Conservation (phyloP, 148 eudicot genomes). For the Chenopodium suecicum region DNA sequence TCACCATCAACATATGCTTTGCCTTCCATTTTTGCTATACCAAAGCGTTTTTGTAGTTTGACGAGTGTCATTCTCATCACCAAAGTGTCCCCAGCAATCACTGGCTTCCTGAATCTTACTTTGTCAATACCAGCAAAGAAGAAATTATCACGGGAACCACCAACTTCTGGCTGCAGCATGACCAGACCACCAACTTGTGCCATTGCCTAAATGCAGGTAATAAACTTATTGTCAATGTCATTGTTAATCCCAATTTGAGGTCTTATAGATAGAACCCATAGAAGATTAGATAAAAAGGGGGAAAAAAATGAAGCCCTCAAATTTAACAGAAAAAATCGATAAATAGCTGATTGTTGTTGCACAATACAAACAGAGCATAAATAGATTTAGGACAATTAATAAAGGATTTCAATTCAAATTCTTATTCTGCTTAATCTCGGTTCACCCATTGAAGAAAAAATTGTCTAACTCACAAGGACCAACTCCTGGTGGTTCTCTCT, state of each 20-base stretch:
- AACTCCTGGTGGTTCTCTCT: not conserved
- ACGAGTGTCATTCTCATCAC: conserved; percentile 84
- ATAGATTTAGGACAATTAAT: not conserved
- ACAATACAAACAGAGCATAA: not conserved
- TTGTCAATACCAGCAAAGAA: conserved; percentile 95
- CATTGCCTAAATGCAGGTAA: conserved; percentile 62
- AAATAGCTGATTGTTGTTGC: not conserved
- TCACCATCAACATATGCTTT: conserved; percentile 93
- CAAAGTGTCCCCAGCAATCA: conserved; percentile 86
- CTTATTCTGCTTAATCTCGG: not conserved
- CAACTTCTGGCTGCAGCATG: conserved; percentile 93
- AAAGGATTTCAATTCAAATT: not conserved
- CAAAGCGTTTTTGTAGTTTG: conserved; percentile 89
- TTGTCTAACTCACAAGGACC: not conserved
- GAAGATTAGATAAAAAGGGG: not conserved
- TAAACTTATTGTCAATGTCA: not conserved
- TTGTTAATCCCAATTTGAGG: not conserved
- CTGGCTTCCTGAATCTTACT: conserved; percentile 94
- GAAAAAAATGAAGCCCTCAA: not conserved
- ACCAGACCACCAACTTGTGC: conserved; percentile 94
- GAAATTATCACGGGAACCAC: conserved; percentile 76
- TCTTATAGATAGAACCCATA: not conserved
- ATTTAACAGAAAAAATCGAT: not conserved
- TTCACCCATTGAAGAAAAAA: not conserved
- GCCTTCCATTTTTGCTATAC: conserved; percentile 92